phyloP scores from a whole-genome alignment of 2,329 filamentous ascomycete genomes.

The Fusarium paranaense region DNA sequence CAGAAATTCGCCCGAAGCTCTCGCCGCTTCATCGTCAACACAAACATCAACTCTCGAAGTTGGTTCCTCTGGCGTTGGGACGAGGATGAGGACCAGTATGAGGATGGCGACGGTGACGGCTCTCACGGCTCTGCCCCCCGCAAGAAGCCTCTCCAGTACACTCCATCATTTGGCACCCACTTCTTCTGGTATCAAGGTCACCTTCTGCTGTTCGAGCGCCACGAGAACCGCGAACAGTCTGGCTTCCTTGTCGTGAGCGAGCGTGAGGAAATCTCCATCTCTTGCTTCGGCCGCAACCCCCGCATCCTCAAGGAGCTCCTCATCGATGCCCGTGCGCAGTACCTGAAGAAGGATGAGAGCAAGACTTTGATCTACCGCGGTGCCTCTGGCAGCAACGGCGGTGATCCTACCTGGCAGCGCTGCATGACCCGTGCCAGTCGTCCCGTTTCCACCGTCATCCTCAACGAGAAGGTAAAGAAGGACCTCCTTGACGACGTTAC shows the following conservation, averaged over 20 bases:
- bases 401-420: conserved; percentile 68
- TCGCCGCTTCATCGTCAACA: conserved; percentile 74
- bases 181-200: conserved; percentile 75
- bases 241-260: conserved; percentile 58
- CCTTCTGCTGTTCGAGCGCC: conserved; percentile 68
- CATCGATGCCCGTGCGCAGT: conserved; percentile 66
- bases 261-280: conserved; percentile 69
- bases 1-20: conserved; percentile 71
- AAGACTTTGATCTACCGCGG: conserved; percentile 76
- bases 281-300: conserved; percentile 71
- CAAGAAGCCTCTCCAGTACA: conserved; percentile 69
- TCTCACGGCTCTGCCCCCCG: conserved; percentile 40
- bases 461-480: conserved; percentile 70
- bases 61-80: conserved; percentile 61
- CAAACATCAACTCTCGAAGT: conserved; percentile 65
- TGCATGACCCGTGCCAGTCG: conserved; percentile 71
- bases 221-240: conserved; percentile 58
- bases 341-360: conserved; percentile 67
- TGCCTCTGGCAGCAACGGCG: conserved; percentile 53
- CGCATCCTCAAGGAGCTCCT: conserved; percentile 71
- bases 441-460: conserved; percentile 74
- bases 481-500: conserved; percentile 70
- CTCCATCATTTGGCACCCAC: conserved; percentile 74
- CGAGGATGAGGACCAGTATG: conserved; percentile 60
- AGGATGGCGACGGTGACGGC: conserved; percentile 51